Conservation (phyloP, 805 yeast species). For the Candida coleopterorum region DNA sequence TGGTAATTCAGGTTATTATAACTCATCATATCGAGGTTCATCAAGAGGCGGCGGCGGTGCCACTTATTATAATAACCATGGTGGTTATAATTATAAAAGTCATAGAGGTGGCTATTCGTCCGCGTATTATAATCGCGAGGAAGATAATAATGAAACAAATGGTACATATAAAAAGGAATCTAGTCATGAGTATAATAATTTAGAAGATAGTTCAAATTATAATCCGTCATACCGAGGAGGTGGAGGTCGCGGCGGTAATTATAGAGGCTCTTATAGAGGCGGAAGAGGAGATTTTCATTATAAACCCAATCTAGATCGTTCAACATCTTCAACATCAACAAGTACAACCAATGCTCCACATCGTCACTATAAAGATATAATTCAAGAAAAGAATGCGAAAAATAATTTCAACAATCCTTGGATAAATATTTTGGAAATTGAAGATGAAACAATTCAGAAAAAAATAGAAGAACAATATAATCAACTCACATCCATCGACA, state of each 20-base stretch:
- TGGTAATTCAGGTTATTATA: not conserved
- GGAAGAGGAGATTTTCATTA: conserved; percentile 9
- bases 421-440: conserved; percentile 26
- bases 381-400: conserved; percentile 3
- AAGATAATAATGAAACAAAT: not conserved
- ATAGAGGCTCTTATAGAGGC: conserved; percentile 9
- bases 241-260: too few relatives aligned
- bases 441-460: conserved; percentile 21
- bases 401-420: conserved; percentile 24
- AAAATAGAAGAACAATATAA: conserved; percentile 21
- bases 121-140: too few relatives aligned
- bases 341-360: conserved; percentile 1
- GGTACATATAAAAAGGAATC: not conserved
- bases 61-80: not conserved
- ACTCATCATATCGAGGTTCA: conserved; percentile 1
- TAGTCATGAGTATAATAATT: not conserved
- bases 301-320: conserved; percentile 1
- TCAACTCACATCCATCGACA: conserved; percentile 22
- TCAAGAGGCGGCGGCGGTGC: conserved; percentile 5
- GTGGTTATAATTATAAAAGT: conserved; percentile 2
- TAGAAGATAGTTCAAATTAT: not conserved
- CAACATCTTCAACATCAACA: not conserved
- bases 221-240: not conserved
- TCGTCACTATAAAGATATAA: conserved; percentile 8
- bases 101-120: conserved; percentile 1